These are phyloP conservation scores for Mollisiaceae sp. DNA, from an alignment of 2,329 filamentous ascomycete species.

Conservation along the genomic window DNA sequence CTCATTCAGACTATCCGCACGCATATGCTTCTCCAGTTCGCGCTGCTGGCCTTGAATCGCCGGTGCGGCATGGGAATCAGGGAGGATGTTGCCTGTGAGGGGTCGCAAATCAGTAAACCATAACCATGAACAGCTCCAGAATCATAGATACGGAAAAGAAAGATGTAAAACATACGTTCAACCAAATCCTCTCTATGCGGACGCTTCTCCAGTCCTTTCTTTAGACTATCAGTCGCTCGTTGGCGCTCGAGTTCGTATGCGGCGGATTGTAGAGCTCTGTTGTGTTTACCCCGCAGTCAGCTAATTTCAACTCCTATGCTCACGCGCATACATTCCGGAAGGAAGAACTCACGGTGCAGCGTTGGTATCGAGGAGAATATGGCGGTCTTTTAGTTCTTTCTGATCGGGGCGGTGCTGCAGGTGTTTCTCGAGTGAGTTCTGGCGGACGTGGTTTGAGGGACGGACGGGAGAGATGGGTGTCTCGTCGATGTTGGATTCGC, in stretches of 20 bases:
- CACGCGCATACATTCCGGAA: too few relatives aligned
- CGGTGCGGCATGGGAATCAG: conserved; percentile 77
- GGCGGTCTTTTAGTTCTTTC: conserved; percentile 69
- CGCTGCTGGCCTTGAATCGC: conserved; percentile 79
- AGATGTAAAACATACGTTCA: conserved; percentile 63
- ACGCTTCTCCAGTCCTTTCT: conserved; percentile 66
- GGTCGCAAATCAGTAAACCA: too few relatives aligned
- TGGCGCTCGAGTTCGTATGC: conserved; percentile 69
- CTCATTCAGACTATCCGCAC: conserved; percentile 83
- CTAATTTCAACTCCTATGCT: neutral
- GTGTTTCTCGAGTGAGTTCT: conserved; percentile 75
- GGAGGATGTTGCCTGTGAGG: conserved; percentile 80
- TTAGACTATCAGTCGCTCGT: conserved; percentile 64
- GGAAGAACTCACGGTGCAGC: conserved; percentile 63
- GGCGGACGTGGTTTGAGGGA: conserved; percentile 52
- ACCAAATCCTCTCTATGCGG: conserved; percentile 77
- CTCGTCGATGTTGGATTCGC: conserved; percentile 42
- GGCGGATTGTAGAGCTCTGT: conserved; percentile 64
- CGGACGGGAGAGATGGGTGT: conserved; percentile 61
- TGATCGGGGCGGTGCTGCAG: conserved; percentile 70
- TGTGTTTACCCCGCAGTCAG: conserved; percentile 35
- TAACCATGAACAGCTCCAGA: too few relatives aligned
- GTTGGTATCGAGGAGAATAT: conserved; percentile 70
- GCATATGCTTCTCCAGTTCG: conserved; percentile 88
- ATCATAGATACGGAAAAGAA: too few relatives aligned